Base-by-base conservation (phyloP, 371 early-diverging fungal genomes). In the Mortierella sp. region DNA sequence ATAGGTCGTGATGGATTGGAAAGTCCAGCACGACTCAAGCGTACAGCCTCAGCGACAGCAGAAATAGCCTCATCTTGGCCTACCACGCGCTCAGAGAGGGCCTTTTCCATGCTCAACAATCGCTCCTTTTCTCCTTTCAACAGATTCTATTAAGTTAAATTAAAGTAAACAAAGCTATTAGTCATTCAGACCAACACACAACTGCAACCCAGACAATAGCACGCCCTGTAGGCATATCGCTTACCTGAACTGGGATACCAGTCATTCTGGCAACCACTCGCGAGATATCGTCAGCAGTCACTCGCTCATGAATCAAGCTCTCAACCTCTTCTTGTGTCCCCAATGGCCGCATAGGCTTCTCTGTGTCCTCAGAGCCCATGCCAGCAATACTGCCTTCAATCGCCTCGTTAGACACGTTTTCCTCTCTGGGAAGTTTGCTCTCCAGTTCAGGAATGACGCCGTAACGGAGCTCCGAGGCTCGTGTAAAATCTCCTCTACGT, bases 371-470 rank as follows among this genome's bases (percentile, higher is more conserved):
- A 15, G 53, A 3, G 10, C 26, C 47, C 47, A 80, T 19, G 8
- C 64, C 76, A n/a, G 69, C 66, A 42, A 60, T 34, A 19, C 60
- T 40, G 17, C 60, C 37, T 40, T 72, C 75, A n/a, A 61, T 75
- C 2, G 59, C 61, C 3, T 76, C 70, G 55, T 35, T 66, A 3
- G 76, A 28, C 43, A 71, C 75, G 28, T 79, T 84, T 78, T 83
- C 82, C 28, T 93, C 92, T 31, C 85, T 85, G 12, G 91, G 91
- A 26, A 94, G 80, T 64, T 89, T 82, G 35, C 89, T 86, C 72
- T 95, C 94, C 56, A 96, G 83, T 60, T 89, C 87, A n/a, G 98
- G 98, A 68, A 98, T 95, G 7, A 94, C 88, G 70, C 96, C 95
- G 68, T 93, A 95, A 56, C 93, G 92, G 23, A 98, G 86, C 76